A percentile compares a stretch with the other conserved stretches of the same genome.
Evolutionary conservation across 805 yeast genomes (phyloP).

Genomic region (Metschnikowia amazonensis): DNA sequence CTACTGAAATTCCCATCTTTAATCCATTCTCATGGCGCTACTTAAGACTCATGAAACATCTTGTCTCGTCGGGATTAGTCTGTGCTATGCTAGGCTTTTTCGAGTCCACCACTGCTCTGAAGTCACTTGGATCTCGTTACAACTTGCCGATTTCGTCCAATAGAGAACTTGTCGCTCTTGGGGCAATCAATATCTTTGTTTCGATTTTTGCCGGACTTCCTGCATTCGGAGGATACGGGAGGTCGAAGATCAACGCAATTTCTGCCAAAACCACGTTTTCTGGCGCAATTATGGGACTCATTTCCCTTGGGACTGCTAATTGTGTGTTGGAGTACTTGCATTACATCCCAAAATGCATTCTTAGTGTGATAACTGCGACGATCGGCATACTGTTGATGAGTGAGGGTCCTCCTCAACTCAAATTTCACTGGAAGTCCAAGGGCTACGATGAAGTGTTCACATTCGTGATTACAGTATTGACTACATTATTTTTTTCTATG

Average conservation of each 20-base stretch:
- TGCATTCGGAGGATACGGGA: conserved; percentile 93
- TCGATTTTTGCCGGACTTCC: conserved; percentile 74
- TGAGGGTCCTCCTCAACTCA: conserved; percentile 56
- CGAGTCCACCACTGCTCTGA: conserved; percentile 90
- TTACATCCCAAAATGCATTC: conserved; percentile 72
- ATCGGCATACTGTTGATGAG: conserved; percentile 65
- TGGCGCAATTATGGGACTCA: conserved; percentile 78
- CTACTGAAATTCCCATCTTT: conserved; percentile 43
- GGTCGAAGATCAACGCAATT: conserved; percentile 83
- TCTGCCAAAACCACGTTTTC: conserved; percentile 80
- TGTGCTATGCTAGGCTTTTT: conserved; percentile 87
- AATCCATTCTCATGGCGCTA: conserved; percentile 55
- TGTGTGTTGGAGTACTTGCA: conserved; percentile 61
- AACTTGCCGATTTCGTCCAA: conserved; percentile 76
- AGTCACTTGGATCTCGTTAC: conserved; percentile 72
- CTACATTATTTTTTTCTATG: conserved; percentile 67
- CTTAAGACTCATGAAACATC: conserved; percentile 49
- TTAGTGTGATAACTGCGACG: conserved; percentile 73
- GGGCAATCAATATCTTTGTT: conserved; percentile 64
- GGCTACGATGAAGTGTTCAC: conserved; percentile 79
- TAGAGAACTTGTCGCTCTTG: conserved; percentile 87
- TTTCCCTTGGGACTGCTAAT: conserved; percentile 62
- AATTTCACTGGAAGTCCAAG: conserved; percentile 64
- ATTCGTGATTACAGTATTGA: conserved; percentile 56
- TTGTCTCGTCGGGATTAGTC: conserved; percentile 66